These are phyloP conservation scores for Fusarium sublunatum DNA, from an alignment of 2,329 filamentous ascomycete species.

Conservation along the genomic window DNA sequence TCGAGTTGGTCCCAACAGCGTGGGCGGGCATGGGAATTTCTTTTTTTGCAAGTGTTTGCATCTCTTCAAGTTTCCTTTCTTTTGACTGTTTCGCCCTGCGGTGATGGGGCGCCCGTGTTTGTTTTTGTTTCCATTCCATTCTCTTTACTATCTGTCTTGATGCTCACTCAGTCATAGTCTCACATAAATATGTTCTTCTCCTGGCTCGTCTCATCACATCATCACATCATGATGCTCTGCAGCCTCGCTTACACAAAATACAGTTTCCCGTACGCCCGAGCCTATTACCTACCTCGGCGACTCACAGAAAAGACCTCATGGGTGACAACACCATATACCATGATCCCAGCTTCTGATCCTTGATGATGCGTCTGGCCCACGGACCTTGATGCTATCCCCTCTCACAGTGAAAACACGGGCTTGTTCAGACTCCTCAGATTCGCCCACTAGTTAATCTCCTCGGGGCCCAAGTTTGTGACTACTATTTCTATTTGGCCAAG, in stretches of 20 bases:
- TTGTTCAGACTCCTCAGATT: slow-evolving; percentile 1
- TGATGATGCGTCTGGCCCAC: slow-evolving; percentile 14
- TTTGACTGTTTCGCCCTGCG: slow-evolving; percentile 11
- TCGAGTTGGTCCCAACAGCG: slow-evolving; percentile 13
- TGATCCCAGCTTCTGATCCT: slow-evolving; percentile 27
- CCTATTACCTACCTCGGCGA: slow-evolving; percentile 20
- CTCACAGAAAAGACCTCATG: slow-evolving; percentile 2
- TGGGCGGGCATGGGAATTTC: slow-evolving; percentile 10
- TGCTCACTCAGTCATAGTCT: background rate
- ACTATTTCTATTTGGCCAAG: slow-evolving; percentile 1
- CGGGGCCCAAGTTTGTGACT: background rate
- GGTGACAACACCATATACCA: slow-evolving; percentile 5
- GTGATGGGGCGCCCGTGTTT: background rate
- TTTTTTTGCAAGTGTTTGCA: slow-evolving; percentile 10
- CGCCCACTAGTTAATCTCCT: slow-evolving; percentile 7
- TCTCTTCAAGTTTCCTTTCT: slow-evolving; percentile 1
- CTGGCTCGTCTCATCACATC: background rate
- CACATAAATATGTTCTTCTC: background rate
- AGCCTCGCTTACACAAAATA: slow-evolving; percentile 7
- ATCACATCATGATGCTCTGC: slow-evolving; percentile 10
- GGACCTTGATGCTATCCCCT: slow-evolving; percentile 10
- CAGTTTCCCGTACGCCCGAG: slow-evolving; percentile 19
- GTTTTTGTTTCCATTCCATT: slow-evolving; percentile 3
- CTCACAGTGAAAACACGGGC: slow-evolving; percentile 14
- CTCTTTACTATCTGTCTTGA: background rate